A percentile compares a stretch with the other conserved stretches of the same genome.
Evolutionary conservation across 2,329 filamentous ascomycete genomes (phyloP).

Genomic region (Fusarium tricinctum): DNA sequence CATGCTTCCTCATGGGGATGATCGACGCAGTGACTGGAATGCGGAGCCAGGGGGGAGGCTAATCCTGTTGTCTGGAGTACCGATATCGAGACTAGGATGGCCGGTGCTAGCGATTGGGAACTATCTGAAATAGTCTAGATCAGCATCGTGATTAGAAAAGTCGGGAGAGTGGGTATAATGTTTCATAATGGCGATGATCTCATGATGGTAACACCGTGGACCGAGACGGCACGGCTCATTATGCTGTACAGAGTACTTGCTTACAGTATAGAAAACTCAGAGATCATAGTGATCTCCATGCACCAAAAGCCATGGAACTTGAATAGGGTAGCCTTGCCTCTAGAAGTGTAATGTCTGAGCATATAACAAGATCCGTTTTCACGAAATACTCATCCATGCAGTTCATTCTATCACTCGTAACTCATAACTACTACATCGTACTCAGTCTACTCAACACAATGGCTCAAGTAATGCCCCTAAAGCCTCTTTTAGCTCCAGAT

Average conservation of each 20-base stretch:
- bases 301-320: conserved; percentile 1
- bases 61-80: not conserved
- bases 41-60: conserved; percentile 14
- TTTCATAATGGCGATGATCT: conserved; percentile 12
- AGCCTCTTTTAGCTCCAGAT: not conserved
- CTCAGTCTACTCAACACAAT: not conserved
- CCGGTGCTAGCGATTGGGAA: not conserved
- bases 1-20: not conserved
- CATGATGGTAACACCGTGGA: conserved; percentile 12
- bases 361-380: conserved; percentile 26
- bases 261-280: not conserved
- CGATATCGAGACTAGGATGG: not conserved
- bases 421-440: not conserved
- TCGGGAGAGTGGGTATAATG: not conserved
- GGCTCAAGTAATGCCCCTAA: conserved; percentile 14
- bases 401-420: not conserved
- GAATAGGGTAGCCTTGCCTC: not conserved
- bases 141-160: not conserved
- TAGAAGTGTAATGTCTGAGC: not conserved
- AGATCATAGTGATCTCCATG: conserved; percentile 8
- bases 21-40: conserved; percentile 23
- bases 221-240: not conserved
- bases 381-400: not conserved
- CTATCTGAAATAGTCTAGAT: not conserved
- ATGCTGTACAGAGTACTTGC: not conserved